Conservation (phyloP, 306 rosid species). For the Medicago lupulina region DNA sequence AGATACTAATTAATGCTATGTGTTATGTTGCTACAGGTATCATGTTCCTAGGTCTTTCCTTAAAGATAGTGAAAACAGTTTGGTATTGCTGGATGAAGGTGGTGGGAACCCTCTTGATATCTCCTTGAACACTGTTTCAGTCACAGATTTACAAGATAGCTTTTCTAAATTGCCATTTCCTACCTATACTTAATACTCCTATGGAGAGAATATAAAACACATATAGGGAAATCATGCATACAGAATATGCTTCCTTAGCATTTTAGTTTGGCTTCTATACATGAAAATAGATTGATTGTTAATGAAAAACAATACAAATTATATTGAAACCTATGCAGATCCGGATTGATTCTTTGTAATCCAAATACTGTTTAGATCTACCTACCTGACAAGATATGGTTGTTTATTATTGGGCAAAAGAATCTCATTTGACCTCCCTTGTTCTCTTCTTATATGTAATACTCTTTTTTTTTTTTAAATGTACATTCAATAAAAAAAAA, state of each 20-base stretch:
- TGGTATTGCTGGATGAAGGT: slow-evolving; percentile 68
- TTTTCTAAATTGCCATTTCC: slow-evolving; percentile 43
- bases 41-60: slow-evolving; percentile 79
- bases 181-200: neutral
- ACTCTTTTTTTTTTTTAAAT: too few relatives aligned
- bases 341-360: slow-evolving; percentile 33
- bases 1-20: slow-evolving; percentile 19
- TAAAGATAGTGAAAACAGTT: slow-evolving; percentile 48
- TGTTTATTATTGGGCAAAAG: neutral
- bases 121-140: slow-evolving; percentile 53
- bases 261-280: slow-evolving; percentile 20
- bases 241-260: slow-evolving; percentile 32
- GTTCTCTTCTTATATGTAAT: neutral
- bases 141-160: slow-evolving; percentile 23
- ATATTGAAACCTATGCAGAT: slow-evolving; percentile 33
- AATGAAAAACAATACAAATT: neutral
- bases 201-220: neutral
- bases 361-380: slow-evolving; percentile 17
- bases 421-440: slow-evolving; percentile 25
- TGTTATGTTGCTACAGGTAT: slow-evolving; percentile 51
- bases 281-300: slow-evolving; percentile 16
- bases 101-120: slow-evolving; percentile 74
- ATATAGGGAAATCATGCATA: neutral
- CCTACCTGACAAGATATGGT: neutral
- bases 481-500: neutral